Evolutionary conservation across 2,329 filamentous ascomycete genomes (phyloP), one percentile per base, ranked within the genome.

Genomic region (Fusarium pseudocircinatum): DNA sequence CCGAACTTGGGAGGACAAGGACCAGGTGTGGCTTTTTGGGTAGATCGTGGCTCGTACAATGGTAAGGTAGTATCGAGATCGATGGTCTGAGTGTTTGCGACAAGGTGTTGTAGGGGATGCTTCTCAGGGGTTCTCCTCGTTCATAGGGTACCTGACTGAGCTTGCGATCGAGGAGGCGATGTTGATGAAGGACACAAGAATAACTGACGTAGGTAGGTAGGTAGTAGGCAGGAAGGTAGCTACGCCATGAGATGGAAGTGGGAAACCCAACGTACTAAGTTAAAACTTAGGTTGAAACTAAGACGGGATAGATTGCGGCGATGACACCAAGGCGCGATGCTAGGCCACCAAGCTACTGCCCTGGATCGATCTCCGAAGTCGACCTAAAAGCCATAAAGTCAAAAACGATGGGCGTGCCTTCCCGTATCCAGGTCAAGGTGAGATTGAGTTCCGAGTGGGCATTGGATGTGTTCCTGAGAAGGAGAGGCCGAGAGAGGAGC

Each of bases 311-410:
- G 68, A 69, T 54, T 56, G 68, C 63, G 58, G 53, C 63, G 69
- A 72, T 69, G 71, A 69, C 71, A 71, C 65, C 36, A 59, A 69
- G 63, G 71, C 71, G 72, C 57, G 60, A 72, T 67, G 68, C 63
- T 74, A 68, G 62, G 34, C 43, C 46, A 60, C 49, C 47, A 44
- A 65, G 46, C 66, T 43, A 43, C 36, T 70, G 66, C 66, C 67
- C 59, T 69, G 52, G 53, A 63, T 65, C 57, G 54, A 60, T 67
- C 59, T 64, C 47, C 34, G 37, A 42, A 34, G 34, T 39, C 42
- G 42, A 54, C 34, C 50, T 40, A 50, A 60, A 64, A 52, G 52
- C 32, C 36, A 49, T 52, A 64, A 54, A 47, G 36, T 59, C 63
- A 54, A 58, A 67, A 49, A 37, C 28, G 49, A 61, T 36, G 69